Evolutionary conservation across 1,284 basidiomycete species (phyloP).

Genomic region (Apiotrichum mycotoxinovorans): DNA sequence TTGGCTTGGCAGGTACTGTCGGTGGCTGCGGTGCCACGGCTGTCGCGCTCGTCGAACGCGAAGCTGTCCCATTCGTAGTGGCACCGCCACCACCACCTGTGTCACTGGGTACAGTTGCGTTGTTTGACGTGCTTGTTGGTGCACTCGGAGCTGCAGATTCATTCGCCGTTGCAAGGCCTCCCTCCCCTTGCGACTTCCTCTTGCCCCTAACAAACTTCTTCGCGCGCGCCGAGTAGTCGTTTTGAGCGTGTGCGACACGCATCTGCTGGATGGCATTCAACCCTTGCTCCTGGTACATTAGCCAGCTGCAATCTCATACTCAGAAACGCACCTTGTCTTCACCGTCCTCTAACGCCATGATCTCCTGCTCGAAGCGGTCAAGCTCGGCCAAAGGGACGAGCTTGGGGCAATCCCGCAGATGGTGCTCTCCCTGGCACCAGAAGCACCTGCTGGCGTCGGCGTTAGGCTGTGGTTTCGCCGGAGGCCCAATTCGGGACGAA

Average conservation of each 20-base stretch:
- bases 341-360: background rate
- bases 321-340: conserved; percentile 11
- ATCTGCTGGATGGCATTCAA: conserved; percentile 5
- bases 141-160: too few relatives aligned
- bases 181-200: background rate
- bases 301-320: background rate
- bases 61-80: too few relatives aligned
- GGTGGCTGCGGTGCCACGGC: too few relatives aligned
- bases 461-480: background rate
- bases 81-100: too few relatives aligned
- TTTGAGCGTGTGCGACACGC: conserved; percentile 2
- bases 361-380: background rate
- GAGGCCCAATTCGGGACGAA: conserved; percentile 11
- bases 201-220: background rate
- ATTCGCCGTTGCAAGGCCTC: too few relatives aligned
- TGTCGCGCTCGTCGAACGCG: too few relatives aligned
- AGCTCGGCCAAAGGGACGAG: conserved; percentile 1
- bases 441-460: background rate
- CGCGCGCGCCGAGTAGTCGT: background rate
- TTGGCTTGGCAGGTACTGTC: too few relatives aligned
- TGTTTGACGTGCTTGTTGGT: too few relatives aligned
- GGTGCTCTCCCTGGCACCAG: conserved; percentile 12
- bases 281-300: conserved; percentile 4
- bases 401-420: conserved; percentile 7
- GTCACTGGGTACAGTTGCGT: too few relatives aligned